Conservation (phyloP, 306 rosid genomes). For the Sophora flavescens region DNA sequence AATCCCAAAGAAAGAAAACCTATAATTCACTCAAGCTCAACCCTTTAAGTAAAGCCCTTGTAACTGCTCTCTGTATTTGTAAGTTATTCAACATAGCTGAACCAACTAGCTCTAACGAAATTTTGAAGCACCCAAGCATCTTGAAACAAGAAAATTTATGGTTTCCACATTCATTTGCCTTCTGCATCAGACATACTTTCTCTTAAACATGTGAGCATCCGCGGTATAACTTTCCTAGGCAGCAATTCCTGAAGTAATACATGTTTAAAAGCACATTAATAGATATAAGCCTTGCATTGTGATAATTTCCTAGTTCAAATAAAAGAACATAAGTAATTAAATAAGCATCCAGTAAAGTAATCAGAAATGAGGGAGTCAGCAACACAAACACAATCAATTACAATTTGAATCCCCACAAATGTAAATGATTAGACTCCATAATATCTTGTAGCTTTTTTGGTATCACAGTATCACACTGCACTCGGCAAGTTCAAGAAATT, state of each 20-base stretch:
- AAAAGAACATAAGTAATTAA: neutral
- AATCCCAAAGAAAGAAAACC: constrained; percentile 63
- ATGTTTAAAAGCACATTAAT: constrained; percentile 37
- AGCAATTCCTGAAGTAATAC: constrained; percentile 75
- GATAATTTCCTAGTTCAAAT: constrained; percentile 26
- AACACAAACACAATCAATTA: constrained; percentile 9
- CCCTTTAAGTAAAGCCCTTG: constrained; percentile 55
- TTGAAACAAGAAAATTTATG: constrained; percentile 44
- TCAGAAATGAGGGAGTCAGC: constrained; percentile 4
- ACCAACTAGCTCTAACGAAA: constrained; percentile 64
- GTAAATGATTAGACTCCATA: constrained; percentile 7
- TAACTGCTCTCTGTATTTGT: constrained; percentile 57
- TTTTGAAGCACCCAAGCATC: constrained; percentile 52
- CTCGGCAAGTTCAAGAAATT: constrained; percentile 1
- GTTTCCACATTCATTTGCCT: constrained; percentile 51
- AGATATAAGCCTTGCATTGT: neutral
- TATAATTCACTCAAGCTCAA: constrained; percentile 61
- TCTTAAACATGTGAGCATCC: constrained; percentile 47
- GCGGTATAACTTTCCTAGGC: constrained; percentile 65
- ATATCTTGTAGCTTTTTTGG: neutral
- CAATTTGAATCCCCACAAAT: constrained; percentile 14
- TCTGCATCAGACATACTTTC: constrained; percentile 56
- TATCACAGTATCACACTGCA: neutral
- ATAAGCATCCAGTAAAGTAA: neutral
- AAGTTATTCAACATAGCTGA: constrained; percentile 58